Percentiles rank a stretch among this genome's conserved stretches.
These are phyloP conservation scores for Fusarium foetens DNA, from an alignment of 2,329 filamentous ascomycete genomes.

Conservation along the genomic window DNA sequence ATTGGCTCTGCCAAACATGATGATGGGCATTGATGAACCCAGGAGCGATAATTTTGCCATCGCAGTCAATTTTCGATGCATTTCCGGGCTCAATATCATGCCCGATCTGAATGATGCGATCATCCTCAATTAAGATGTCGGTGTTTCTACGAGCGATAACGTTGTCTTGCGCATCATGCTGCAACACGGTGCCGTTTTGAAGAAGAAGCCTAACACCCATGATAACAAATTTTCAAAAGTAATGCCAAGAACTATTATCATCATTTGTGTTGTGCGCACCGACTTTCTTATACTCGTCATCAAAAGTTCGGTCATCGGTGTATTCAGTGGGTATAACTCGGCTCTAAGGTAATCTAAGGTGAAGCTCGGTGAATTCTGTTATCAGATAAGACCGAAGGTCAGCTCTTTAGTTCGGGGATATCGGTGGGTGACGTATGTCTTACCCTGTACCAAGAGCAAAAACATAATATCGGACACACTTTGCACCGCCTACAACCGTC, in stretches of 20 bases:
- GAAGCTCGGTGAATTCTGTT: neutral
- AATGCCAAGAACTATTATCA: neutral
- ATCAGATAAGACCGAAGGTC: neutral
- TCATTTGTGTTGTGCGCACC: rapidly evolving
- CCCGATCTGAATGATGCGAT: neutral
- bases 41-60: neutral
- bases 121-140: neutral
- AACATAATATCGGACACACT: neutral
- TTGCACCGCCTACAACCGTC: neutral
- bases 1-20: conserved; percentile 12
- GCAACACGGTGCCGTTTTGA: neutral
- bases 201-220: neutral
- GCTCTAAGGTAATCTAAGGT: neutral
- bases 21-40: conserved; percentile 5
- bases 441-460: neutral
- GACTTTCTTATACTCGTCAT: neutral
- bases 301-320: neutral
- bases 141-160: neutral
- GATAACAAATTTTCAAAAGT: rapidly evolving
- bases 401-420: neutral
- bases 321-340: neutral
- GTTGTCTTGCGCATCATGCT: neutral
- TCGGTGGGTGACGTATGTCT: neutral
- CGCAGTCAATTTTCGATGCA: neutral
- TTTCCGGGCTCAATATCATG: rapidly evolving